These are phyloP conservation scores for Cyathus striatus DNA, from an alignment of 768 basidiomycete genomes.

Conservation along the genomic window DNA sequence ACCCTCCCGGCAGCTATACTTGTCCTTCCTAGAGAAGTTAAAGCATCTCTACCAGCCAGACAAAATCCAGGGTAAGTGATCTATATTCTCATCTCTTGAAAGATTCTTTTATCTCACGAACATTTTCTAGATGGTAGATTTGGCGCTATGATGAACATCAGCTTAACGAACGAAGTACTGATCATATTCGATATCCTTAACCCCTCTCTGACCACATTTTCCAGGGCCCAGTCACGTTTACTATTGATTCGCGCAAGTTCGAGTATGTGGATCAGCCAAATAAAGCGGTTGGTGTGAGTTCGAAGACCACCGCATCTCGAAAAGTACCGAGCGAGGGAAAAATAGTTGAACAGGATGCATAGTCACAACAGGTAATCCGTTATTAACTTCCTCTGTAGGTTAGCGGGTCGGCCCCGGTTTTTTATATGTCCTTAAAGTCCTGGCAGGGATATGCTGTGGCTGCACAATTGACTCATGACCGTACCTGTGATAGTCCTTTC, in stretches of 20 bases:
- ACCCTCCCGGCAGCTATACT: slow-evolving; percentile 64
- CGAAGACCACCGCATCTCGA: slow-evolving; percentile 1
- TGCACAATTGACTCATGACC: background rate
- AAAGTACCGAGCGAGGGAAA: slow-evolving; percentile 2
- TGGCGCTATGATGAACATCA: slow-evolving; percentile 95
- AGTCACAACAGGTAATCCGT: background rate
- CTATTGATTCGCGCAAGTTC: slow-evolving; percentile 76
- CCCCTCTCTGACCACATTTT: slow-evolving; percentile 27
- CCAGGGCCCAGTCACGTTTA: slow-evolving; percentile 84
- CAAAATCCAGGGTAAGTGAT: slow-evolving; percentile 68
- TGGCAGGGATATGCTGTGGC: too few relatives aligned
- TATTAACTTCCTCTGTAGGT: background rate
- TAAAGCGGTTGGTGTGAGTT: slow-evolving; percentile 3
- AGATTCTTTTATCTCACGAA: slow-evolving; percentile 1
- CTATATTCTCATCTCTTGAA: slow-evolving; percentile 3
- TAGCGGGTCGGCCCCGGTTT: background rate
- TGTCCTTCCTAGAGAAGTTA: slow-evolving; percentile 66
- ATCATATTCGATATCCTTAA: slow-evolving; percentile 9
- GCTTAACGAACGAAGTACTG: slow-evolving; percentile 76
- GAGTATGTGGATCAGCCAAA: slow-evolving; percentile 44
- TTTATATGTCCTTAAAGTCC: background rate
- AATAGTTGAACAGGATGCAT: background rate
- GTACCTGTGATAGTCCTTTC: too few relatives aligned
- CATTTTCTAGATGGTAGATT: slow-evolving; percentile 73
- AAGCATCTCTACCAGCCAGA: slow-evolving; percentile 61